Conservation (phyloP, 208 protist genomes). For the Crithidia expoeki region DNA sequence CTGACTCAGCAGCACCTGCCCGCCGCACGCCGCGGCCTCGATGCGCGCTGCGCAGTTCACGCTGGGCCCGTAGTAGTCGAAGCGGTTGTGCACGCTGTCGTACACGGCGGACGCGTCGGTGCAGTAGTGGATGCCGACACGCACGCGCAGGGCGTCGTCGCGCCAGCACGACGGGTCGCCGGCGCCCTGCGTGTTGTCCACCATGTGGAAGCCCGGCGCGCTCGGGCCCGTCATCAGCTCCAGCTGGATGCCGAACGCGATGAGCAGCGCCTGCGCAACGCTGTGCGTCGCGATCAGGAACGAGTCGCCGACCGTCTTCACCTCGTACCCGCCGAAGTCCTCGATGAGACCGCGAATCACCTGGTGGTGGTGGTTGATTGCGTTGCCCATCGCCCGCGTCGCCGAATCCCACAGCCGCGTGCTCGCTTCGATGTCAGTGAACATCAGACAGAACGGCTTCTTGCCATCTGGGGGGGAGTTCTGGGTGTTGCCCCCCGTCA, state of each 20-base stretch:
- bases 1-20: slow-evolving; percentile 9
- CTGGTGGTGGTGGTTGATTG: slow-evolving; percentile 45
- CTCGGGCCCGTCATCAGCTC: slow-evolving; percentile 13
- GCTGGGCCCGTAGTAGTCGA: slow-evolving; percentile 78
- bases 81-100: slow-evolving; percentile 44
- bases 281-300: slow-evolving; percentile 54
- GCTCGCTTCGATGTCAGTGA: slow-evolving; percentile 60
- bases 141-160: slow-evolving; percentile 38
- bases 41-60: slow-evolving; percentile 21
- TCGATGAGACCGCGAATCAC: slow-evolving; percentile 55
- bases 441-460: slow-evolving; percentile 38
- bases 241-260: slow-evolving; percentile 24
- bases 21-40: slow-evolving; percentile 19
- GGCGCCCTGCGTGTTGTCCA: slow-evolving; percentile 27
- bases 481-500: neutral
- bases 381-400: slow-evolving; percentile 36
- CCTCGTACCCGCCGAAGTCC: slow-evolving; percentile 51
- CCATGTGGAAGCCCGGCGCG: slow-evolving; percentile 30
- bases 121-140: slow-evolving; percentile 54
- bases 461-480: slow-evolving; percentile 10
- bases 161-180: slow-evolving; percentile 35
- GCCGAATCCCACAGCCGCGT: slow-evolving; percentile 59
- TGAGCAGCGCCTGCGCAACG: slow-evolving; percentile 14
- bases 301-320: slow-evolving; percentile 65
- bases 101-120: slow-evolving; percentile 36